Percentiles rank a stretch among this genome's conserved stretches.
Conservation (phyloP, 305 asterid species). For the Euphrasia arctica region DNA sequence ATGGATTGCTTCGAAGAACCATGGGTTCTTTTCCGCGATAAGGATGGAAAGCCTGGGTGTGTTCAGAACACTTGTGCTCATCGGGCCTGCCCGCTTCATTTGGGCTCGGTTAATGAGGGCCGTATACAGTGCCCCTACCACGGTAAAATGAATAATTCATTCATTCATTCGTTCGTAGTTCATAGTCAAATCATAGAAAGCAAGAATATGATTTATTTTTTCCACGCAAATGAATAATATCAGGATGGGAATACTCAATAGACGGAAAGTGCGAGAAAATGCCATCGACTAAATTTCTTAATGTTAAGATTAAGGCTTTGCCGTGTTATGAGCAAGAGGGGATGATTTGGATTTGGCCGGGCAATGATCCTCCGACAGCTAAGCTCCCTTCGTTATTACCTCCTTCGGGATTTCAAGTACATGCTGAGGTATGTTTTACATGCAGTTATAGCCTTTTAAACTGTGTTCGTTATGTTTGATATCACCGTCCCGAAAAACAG, state of each 20-base stretch:
- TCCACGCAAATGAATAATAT: not conserved
- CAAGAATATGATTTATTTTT: not conserved
- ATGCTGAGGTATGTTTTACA: constrained; percentile 65
- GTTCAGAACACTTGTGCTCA: constrained; percentile 89
- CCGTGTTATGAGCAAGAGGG: constrained; percentile 93
- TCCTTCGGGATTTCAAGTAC: constrained; percentile 81
- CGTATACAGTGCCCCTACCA: constrained; percentile 92
- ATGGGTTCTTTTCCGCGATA: constrained; percentile 90
- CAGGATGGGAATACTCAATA: constrained; percentile 91
- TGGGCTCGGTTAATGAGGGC: constrained; percentile 87
- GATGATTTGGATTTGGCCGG: constrained; percentile 95
- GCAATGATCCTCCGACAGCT: constrained; percentile 74
- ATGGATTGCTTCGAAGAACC: constrained; percentile 88
- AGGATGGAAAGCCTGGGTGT: constrained; percentile 88
- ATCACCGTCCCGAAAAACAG: not conserved
- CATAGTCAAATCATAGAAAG: not conserved
- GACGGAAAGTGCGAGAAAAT: constrained; percentile 88
- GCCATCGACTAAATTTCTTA: constrained; percentile 74
- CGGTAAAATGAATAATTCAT: constrained; percentile 60
- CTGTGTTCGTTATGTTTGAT: not conserved
- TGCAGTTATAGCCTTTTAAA: not conserved
- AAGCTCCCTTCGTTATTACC: constrained; percentile 72
- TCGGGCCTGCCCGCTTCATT: constrained; percentile 88
- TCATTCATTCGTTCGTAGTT: not conserved
- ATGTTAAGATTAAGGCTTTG: constrained; percentile 66